phyloP scores from a whole-genome alignment of 1,284 basidiomycete species.

The Boletus mariae region DNA sequence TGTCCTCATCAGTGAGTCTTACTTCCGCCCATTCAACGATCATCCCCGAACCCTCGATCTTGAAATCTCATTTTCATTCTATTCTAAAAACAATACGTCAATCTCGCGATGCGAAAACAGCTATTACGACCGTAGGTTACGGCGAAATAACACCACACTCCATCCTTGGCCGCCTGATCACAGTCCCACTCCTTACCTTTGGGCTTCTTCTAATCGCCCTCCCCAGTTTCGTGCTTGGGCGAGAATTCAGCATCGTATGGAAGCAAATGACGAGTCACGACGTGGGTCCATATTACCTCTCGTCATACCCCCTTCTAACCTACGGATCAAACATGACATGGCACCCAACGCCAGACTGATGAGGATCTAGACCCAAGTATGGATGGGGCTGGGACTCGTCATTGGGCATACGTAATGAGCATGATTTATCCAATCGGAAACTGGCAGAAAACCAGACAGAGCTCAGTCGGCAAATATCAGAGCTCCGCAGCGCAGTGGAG shows the following conservation, averaged over 20 bases:
- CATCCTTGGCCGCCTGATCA: slow-evolving; percentile 77
- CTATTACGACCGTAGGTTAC: slow-evolving; percentile 83
- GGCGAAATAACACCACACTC: slow-evolving; percentile 85
- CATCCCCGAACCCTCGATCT: background rate
- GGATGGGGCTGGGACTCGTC: background rate
- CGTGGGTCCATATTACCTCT: slow-evolving; percentile 25
- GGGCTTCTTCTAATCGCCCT: slow-evolving; percentile 84
- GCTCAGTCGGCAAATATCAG: slow-evolving; percentile 56
- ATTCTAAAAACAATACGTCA: background rate
- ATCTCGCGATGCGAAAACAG: slow-evolving; percentile 32
- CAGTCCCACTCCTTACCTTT: slow-evolving; percentile 80
- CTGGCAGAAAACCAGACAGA: slow-evolving; percentile 61
- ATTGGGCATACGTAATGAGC: slow-evolving; percentile 18
- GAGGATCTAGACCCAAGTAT: background rate
- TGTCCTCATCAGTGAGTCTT: slow-evolving; percentile 47
- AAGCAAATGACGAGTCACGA: slow-evolving; percentile 65
- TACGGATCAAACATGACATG: background rate
- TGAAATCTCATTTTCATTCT: background rate
- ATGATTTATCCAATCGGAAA: slow-evolving; percentile 52
- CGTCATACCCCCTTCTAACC: background rate
- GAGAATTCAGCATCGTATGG: slow-evolving; percentile 87
- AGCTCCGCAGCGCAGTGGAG: slow-evolving; percentile 51
- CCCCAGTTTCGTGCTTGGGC: slow-evolving; percentile 83
- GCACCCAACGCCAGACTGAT: slow-evolving; percentile 3
- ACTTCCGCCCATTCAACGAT: background rate